Evolutionary conservation across 495 filamentous ascomycete genomes (phyloP), one percentile per base, ranked within the genome.

Genomic region (Monascus purpureus): DNA sequence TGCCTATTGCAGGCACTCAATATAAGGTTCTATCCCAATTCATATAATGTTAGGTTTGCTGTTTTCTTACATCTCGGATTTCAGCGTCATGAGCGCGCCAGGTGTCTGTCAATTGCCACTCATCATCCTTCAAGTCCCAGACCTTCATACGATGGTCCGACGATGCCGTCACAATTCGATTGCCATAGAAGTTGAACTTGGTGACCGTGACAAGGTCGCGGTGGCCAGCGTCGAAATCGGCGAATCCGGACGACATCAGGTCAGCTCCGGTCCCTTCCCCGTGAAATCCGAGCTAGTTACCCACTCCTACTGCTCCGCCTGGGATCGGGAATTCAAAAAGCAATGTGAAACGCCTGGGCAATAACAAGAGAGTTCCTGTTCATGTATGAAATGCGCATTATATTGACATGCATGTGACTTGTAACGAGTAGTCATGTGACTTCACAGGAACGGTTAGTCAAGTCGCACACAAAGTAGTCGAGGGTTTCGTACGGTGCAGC

Each of bases 131-230:
- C 38, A 86, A 71, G 25, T 93, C 84, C 70, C 85, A 96, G 18
- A 96, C 80, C 49, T 85, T 84, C 42, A 99, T 78, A 48, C 79
- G 81, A 46, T 94, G 92, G 55, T 99, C 90, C 2, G 85, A 79
- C 22, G 82, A 90, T 17, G 82, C 83, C 8, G 87, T 87, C 17
- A 86, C 82, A 57, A 87, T 81, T 38, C 87, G 83, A 42, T 79
- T 86, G 36, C 90, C 90, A 49, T 88, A 88, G 44, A 68, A 71
- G 59, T 95, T 79, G 67, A 63, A 68, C 33, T 56, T 59, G 26
- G 57, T 63, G 29, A 67, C 63, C 6, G 63, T 49, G 22, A 69
- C 54, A 30, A 67, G 55, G 50, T 73, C 60, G 41, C 69, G 58
- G 51, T 75, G 60, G 43, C 77, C 67, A 42, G 80, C 63, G 43